Evolutionary conservation across 345 rosid species (phyloP).

Genomic region (Hibiscus trionum): DNA sequence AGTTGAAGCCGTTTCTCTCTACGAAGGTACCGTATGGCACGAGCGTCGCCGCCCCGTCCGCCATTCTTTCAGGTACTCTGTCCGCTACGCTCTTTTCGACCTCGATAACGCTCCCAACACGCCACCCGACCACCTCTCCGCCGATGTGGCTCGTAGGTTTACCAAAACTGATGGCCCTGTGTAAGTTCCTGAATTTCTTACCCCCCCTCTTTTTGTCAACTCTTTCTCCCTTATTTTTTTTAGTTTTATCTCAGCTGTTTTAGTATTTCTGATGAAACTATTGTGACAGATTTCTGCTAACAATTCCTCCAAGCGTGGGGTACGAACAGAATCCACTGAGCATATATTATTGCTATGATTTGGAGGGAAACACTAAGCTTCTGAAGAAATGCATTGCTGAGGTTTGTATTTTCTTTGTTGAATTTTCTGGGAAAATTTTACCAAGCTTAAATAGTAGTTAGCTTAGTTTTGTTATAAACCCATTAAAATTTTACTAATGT

Average conservation of each 20-base stretch:
- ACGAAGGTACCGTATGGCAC: conserved; percentile 83
- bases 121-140: conserved; percentile 64
- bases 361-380: conserved; percentile 28
- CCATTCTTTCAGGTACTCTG: conserved; percentile 60
- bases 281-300: conserved; percentile 56
- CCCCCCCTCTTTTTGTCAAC: background rate
- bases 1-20: conserved; percentile 26
- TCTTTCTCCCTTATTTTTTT: background rate
- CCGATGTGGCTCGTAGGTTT: conserved; percentile 52
- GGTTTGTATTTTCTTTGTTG: conserved; percentile 28
- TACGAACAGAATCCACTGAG: conserved; percentile 90
- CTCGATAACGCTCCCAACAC: conserved; percentile 35
- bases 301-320: conserved; percentile 88
- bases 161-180: conserved; percentile 56
- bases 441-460: too few species aligned
- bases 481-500: too few species aligned
- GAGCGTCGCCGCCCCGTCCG: conserved; percentile 73
- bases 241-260: background rate
- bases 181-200: conserved; percentile 22
- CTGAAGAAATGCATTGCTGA: conserved; percentile 81
- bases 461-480: too few species aligned
- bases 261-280: background rate
- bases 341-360: conserved; percentile 70
- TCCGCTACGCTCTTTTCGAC: conserved; percentile 73
- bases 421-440: background rate